These are phyloP conservation scores for Sphaerulina musiva DNA, from an alignment of 2,329 filamentous ascomycete genomes.

Conservation along the genomic window DNA sequence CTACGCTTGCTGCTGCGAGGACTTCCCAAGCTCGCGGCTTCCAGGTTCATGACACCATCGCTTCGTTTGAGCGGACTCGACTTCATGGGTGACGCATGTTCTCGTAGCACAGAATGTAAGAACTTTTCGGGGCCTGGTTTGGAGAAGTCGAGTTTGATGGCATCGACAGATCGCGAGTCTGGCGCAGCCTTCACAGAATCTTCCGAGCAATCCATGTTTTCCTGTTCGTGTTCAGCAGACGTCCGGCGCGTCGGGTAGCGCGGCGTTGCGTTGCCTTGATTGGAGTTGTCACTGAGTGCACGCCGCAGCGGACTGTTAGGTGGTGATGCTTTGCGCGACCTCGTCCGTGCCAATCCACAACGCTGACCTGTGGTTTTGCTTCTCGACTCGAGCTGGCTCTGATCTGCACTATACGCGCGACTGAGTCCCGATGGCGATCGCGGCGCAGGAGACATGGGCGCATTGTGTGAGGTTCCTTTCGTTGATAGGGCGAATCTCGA, in stretches of 20 bases:
- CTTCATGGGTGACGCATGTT: constrained; percentile 49
- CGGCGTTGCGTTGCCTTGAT: constrained; percentile 62
- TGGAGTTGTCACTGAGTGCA: constrained; percentile 62
- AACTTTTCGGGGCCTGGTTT: constrained; percentile 44
- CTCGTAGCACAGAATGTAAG: constrained; percentile 39
- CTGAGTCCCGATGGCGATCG: constrained; percentile 39
- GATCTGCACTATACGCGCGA: constrained; percentile 41
- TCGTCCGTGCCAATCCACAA: constrained; percentile 27
- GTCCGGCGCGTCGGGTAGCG: constrained; percentile 42
- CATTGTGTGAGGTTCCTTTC: constrained; percentile 37
- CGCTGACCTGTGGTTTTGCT: constrained; percentile 39
- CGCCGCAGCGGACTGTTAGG: constrained; percentile 77
- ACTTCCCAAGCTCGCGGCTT: constrained; percentile 69
- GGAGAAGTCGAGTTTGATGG: constrained; percentile 45
- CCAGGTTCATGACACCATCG: constrained; percentile 82
- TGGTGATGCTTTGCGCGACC: constrained; percentile 64
- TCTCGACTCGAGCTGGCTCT: constrained; percentile 35
- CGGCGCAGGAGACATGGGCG: constrained; percentile 29
- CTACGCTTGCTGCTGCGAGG: constrained; percentile 79
- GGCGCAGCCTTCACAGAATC: constrained; percentile 20
- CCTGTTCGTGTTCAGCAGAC: constrained; percentile 44
- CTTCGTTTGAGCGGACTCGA: constrained; percentile 86
- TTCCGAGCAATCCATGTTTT: constrained; percentile 31
- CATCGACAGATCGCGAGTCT: constrained; percentile 36
- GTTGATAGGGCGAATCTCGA: constrained; percentile 59